phyloP scores from a whole-genome alignment of 2,329 filamentous ascomycete species.

The Neophaeococcomyces mojaviensis region DNA sequence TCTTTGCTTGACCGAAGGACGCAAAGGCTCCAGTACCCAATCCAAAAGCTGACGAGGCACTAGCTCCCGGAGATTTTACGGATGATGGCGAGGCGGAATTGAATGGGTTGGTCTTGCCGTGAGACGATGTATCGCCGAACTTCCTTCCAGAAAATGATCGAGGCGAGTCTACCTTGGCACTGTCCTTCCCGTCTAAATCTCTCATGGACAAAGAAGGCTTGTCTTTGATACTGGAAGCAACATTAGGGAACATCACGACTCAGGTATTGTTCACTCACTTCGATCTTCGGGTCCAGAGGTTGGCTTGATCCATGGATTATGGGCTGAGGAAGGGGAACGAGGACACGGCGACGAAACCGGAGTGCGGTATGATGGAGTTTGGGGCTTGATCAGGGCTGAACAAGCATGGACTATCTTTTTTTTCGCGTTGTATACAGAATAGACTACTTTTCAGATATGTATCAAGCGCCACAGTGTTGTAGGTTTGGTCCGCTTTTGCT shows the following conservation, averaged over 20 bases:
- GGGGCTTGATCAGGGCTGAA: too few species aligned
- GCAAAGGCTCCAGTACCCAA: slow-evolving; percentile 93
- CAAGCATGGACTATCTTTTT: too few species aligned
- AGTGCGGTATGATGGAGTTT: neutral
- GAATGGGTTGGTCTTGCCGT: slow-evolving; percentile 72
- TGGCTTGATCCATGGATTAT: slow-evolving; percentile 42
- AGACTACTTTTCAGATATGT: too few species aligned
- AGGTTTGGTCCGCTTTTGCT: too few species aligned
- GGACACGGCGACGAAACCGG: neutral
- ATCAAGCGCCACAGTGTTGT: too few species aligned
- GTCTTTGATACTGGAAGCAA: slow-evolving; percentile 54
- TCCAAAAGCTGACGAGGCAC: slow-evolving; percentile 82
- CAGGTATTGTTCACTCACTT: slow-evolving; percentile 31
- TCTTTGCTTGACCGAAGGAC: slow-evolving; percentile 81
- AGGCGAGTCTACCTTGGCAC: slow-evolving; percentile 49
- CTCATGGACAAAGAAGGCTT: slow-evolving; percentile 85
- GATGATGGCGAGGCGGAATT: slow-evolving; percentile 65
- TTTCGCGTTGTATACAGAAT: too few species aligned
- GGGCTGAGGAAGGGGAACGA: slow-evolving; percentile 16
- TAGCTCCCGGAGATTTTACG: slow-evolving; percentile 64
- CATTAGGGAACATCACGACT: neutral
- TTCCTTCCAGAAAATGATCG: slow-evolving; percentile 64
- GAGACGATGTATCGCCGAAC: slow-evolving; percentile 64
- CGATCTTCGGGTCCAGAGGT: slow-evolving; percentile 43
- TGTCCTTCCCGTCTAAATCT: slow-evolving; percentile 49